Base-by-base conservation (phyloP, 148 eudicot genomes). In the Rhododendron ovatum region DNA sequence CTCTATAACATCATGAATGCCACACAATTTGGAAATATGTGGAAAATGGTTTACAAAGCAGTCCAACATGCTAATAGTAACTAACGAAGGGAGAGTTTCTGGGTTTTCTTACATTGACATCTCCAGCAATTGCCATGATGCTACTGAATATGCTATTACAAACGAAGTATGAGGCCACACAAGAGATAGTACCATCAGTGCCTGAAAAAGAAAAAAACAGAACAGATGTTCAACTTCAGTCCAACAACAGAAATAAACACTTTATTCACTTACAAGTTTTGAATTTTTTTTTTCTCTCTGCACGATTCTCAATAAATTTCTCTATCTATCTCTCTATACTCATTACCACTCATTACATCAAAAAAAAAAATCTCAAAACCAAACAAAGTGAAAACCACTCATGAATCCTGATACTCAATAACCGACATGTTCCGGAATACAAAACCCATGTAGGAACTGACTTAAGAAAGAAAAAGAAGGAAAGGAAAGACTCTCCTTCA, bases 121-220 rank as follows among this genome's bases (percentile, higher is more conserved):
- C 89, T 51, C 96, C 98, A 86, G 90, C 95, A 87, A 89, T 92
- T 63, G 86, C 53, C 90, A 85, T 86, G 65, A 96, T 92, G 78
- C 98, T 85, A 85, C 57, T 83, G 89, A 95, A 96, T 84, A 96
- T 88, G 82, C 93, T 84, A 80, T 93, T 94, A 93, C 99, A 96
- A 79, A 92, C 88, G 30, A 91, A 86, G 84, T 90, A 93, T 26
- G 99, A 89, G 81, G 96, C 93, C 90, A 93, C 33, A 87, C 99
- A 96, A 85, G 99, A 91, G 43, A 90, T 14, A 55, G 91, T 96
- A 28, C 99, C 99, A 86, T 91, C 92, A 86, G 99, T 96, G 55
- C 99, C 99, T 96, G 92, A 53, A 88, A 83, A 33, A 73, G 28
- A 53, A 86, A 4, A 59, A 28, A 33, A 71, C 39, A 71, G 39